Evolutionary conservation across 495 filamentous ascomycete genomes (phyloP).

Genomic region (Xylaria flabelliformis): DNA sequence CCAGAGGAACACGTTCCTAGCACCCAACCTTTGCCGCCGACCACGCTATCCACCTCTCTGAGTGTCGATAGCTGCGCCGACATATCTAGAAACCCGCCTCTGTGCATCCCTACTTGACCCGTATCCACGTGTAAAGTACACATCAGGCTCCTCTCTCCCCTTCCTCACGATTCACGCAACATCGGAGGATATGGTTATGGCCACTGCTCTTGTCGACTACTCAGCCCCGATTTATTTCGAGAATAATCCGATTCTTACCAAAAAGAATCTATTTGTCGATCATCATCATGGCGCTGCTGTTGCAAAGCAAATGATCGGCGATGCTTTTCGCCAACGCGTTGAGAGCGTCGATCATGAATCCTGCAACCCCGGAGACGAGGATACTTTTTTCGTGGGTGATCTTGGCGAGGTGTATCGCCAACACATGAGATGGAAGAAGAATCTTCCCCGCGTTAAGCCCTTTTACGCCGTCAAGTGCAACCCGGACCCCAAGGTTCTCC

Average conservation of each 20-base stretch:
- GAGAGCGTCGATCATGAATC: constrained; percentile 79
- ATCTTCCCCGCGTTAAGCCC: constrained; percentile 89
- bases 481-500: constrained; percentile 86
- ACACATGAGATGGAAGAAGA: constrained; percentile 97
- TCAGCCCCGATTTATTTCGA: constrained; percentile 47
- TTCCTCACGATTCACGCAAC: constrained; percentile 30
- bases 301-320: constrained; percentile 69
- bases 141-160: constrained; percentile 22
- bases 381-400: constrained; percentile 97
- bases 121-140: constrained; percentile 25
- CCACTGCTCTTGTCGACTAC: constrained; percentile 56
- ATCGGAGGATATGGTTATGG: constrained; percentile 60
- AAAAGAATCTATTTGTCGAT: constrained; percentile 48
- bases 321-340: constrained; percentile 81
- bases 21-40: constrained; percentile 21
- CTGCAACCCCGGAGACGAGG: constrained; percentile 90
- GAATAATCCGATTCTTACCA: constrained; percentile 55
- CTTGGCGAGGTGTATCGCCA: constrained; percentile 98
- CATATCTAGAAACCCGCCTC: constrained; percentile 3
- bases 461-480: constrained; percentile 99
- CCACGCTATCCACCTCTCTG: constrained; percentile 31
- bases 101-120: constrained; percentile 21
- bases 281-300: constrained; percentile 44
- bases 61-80: constrained; percentile 12
- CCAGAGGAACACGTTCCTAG: constrained; percentile 39